phyloP scores from a whole-genome alignment of 2,329 filamentous ascomycete genomes.

The Fusarium napiforme region DNA sequence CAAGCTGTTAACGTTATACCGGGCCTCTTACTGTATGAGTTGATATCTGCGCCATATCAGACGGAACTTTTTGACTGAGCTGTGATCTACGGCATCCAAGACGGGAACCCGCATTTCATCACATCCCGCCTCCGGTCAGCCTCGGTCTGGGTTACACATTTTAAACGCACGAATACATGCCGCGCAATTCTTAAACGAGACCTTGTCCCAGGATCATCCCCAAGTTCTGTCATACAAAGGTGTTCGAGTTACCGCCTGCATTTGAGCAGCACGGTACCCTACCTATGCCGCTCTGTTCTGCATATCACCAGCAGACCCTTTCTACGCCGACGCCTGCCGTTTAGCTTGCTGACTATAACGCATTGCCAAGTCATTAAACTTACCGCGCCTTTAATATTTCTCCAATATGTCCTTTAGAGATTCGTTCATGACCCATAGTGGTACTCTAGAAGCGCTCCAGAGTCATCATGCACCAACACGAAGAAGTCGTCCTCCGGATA shows the following conservation, averaged over 20 bases:
- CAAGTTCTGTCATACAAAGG: conserved; percentile 15
- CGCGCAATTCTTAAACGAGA: conserved; percentile 25
- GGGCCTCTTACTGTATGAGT: conserved; percentile 16
- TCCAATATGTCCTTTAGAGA: conserved; percentile 39
- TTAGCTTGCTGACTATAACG: conserved; percentile 17
- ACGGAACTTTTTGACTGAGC: conserved; percentile 28
- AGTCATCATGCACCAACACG: conserved; percentile 37
- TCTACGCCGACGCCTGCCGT: conserved; percentile 21
- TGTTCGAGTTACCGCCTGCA: conserved; percentile 16
- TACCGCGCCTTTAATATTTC: neutral
- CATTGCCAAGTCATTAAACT: neutral
- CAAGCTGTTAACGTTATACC: conserved; percentile 5
- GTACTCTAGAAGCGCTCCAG: conserved; percentile 41
- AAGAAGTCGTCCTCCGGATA: conserved; percentile 42
- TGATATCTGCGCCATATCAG: conserved; percentile 23
- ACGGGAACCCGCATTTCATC: conserved; percentile 37
- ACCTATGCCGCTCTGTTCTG: conserved; percentile 32
- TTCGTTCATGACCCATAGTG: conserved; percentile 42
- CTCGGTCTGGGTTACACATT: conserved; percentile 24
- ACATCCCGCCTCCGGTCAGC: conserved; percentile 9
- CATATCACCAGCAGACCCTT: conserved; percentile 18
- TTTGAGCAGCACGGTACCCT: conserved; percentile 8
- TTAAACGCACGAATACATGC: conserved; percentile 20
- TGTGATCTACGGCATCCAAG: conserved; percentile 26
- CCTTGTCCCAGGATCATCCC: conserved; percentile 10